Percentiles rank a stretch among this genome's conserved stretches.
phyloP scores from a whole-genome alignment of 352 stramenopile species.

The Blastocystis sp. region DNA sequence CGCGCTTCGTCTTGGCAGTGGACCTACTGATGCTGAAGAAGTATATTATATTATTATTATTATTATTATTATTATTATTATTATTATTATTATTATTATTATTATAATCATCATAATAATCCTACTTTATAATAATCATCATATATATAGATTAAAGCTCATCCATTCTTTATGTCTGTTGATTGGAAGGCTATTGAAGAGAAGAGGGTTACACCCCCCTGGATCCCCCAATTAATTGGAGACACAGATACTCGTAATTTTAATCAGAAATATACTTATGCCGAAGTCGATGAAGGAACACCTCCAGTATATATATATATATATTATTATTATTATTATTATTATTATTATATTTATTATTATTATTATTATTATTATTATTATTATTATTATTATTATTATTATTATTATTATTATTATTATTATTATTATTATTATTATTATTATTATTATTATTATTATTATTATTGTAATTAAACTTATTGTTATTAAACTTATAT shows the following conservation, averaged over 20 bases:
- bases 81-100: too few relatives aligned
- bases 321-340: too few relatives aligned
- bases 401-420: too few relatives aligned
- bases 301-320: slow-evolving; percentile 4
- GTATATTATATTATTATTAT: neutral
- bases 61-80: too few relatives aligned
- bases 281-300: slow-evolving; percentile 32
- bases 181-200: slow-evolving; percentile 58
- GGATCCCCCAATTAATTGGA: slow-evolving; percentile 48
- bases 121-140: slow-evolving; percentile 68
- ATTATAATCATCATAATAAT: too few relatives aligned
- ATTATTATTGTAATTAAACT: too few relatives aligned
- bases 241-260: slow-evolving; percentile 72
- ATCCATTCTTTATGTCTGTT: slow-evolving; percentile 61
- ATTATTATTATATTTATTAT: too few relatives aligned
- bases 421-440: too few relatives aligned
- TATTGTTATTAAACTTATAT: too few relatives aligned
- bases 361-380: too few relatives aligned
- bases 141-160: slow-evolving; percentile 56
- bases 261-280: slow-evolving; percentile 67
- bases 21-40: slow-evolving; percentile 11
- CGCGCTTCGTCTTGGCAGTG: slow-evolving; percentile 4
- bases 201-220: slow-evolving; percentile 66
- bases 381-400: too few relatives aligned
- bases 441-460: too few relatives aligned